Evolutionary conservation across 257 asterid genomes (phyloP), one percentile per base, ranked within the genome.

Genomic region (Solanum piurae): DNA sequence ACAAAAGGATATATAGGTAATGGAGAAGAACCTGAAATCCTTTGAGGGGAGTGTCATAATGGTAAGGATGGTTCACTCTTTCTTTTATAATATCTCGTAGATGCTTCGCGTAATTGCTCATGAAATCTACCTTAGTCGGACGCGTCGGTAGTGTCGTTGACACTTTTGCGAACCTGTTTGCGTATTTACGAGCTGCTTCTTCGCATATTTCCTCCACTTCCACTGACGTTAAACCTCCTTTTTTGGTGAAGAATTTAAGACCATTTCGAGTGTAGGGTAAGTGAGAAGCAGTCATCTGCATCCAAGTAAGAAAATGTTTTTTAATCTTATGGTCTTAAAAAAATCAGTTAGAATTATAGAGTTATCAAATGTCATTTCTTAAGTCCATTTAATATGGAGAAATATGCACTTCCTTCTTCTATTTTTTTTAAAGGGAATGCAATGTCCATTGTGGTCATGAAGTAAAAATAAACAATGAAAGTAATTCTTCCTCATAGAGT

Each of bases 241-340:
- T 94, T 89, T 84, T 94, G 0, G 98, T 96, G 92, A 96, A 96
- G 68, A 96, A 94, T 75, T 96, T 95, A 85, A 96, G 85, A 5
- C 98, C 99, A 79, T 96, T 96, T 20, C 98, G 94, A 18, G 99
- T 96, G 92, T 93, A 95, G 8, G 99, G 99, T 89, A 96, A 93
- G 90, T 96, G 99, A 37, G 99, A 96, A 2, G 99, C 99, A 12
- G 98, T 96, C 99, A 96, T 96, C 99, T 95, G 94, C 73, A 52
- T 52, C 55, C 23, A 49, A 49, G 8, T 49, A 49, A 49, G 21
- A 49, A 49, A 14, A 5, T 49, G 5, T 14, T 49, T 49, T 49
- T 60, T 23, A 21, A 60, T 60, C 1, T 9, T 60, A 0, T 10
- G 13, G 0, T 60, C 69, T 60, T 60, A 60, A 60, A 60, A 23